Evolutionary conservation across 2,329 filamentous ascomycete genomes (phyloP), one percentile per base, ranked within the genome.

Genomic region (Penicillium psychrosexuale): DNA sequence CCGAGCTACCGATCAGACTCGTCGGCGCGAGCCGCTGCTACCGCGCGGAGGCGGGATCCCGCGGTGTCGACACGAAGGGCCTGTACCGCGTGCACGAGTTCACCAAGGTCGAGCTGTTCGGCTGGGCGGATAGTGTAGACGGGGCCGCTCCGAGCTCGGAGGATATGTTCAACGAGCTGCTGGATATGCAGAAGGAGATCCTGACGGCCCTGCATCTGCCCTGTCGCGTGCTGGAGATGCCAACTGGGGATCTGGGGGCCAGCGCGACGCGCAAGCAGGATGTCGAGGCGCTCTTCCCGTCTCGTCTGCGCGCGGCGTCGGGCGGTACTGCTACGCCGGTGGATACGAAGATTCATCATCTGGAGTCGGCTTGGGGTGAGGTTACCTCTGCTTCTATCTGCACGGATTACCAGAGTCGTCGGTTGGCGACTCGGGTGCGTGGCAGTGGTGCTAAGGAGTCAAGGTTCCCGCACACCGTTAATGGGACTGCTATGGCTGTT

Each of bases 31-130:
- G 90, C 53, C 83, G 94, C n/a, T 96, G 92, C 78, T 99, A 95
- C 75, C 88, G 94, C 49, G 94, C 94, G 42, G 94, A 99, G 76
- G 94, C 94, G 0, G 94, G 94, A 31, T 90, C 91, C 0, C 82
- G 93, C 37, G 94, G 94, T 30, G 86, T 88, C 24, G 90, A 94
- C 64, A 96, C 92, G 1, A 97, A 96, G 75, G 94, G 94, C 5
- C 78, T 99, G 1, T 99, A 97, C 75, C 88, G 94, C 28, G 94
- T 99, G 3, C 94, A 99, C 75, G 94, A 99, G 75, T 99, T 99
- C 75, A 96, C 91, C 28, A 99, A 99, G 72, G 93, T 99, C 0
- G 94, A 99, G 74, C 86, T 99, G 80, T 97, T 99, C 70, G 91
- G 89, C 0, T 99, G 94, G 94, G 88, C 90, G 5, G 66, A 81